These are phyloP conservation scores for Linaria vulgaris DNA, from an alignment of 257 asterid species.

Conservation along the genomic window DNA sequence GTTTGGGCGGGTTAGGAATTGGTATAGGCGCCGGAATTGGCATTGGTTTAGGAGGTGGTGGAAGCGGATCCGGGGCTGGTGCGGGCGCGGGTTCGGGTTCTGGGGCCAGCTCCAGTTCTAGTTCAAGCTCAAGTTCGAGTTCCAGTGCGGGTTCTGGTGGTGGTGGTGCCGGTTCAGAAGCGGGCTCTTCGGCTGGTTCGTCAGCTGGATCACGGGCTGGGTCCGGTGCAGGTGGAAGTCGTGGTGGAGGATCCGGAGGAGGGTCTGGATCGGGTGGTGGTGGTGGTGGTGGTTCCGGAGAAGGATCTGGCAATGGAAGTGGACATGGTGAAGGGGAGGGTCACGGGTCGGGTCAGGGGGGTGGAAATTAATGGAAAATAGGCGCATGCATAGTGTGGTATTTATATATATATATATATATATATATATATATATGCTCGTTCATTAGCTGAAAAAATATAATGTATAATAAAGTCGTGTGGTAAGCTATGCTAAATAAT, in stretches of 20 bases:
- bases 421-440: no score
- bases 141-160: constrained; percentile 27
- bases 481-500: no score
- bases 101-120: constrained; percentile 32
- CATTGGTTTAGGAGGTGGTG: constrained; percentile 57
- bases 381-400: constrained; percentile 10
- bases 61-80: constrained; percentile 68
- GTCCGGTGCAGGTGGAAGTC: constrained; percentile 30
- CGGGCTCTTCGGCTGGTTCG: constrained; percentile 31
- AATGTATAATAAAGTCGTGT: no score
- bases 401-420: no score
- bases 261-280: constrained; percentile 35
- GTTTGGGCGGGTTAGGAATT: constrained; percentile 41
- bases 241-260: constrained; percentile 22
- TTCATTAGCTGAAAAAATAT: no score
- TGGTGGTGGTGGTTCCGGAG: constrained; percentile 36
- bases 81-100: constrained; percentile 50
- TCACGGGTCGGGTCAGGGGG: constrained; percentile 53
- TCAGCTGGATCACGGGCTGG: constrained; percentile 40
- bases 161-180: constrained; percentile 49
- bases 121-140: constrained; percentile 33
- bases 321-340: constrained; percentile 58
- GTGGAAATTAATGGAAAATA: constrained; percentile 50
- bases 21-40: constrained; percentile 59
- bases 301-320: constrained; percentile 34